Evolutionary conservation across 495 filamentous ascomycete species (phyloP), one percentile per base, ranked within the genome.

Genomic region (Bryoglossum gracile): DNA sequence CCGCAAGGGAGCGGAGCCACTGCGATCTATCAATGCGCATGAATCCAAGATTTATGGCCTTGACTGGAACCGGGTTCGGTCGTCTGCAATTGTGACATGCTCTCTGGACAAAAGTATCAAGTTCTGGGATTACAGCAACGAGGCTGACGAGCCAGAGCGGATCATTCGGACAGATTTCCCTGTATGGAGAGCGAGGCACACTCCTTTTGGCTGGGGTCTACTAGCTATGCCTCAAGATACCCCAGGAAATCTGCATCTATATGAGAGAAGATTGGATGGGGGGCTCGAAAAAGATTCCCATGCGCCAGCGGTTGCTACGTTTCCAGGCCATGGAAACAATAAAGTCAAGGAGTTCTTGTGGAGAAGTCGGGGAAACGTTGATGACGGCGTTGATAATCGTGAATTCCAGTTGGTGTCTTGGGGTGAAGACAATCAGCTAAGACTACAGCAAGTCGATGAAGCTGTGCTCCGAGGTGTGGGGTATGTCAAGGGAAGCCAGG

Each of bases 1-100:
- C 53, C 73, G 91, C 35, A 87, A 83, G 64, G 80, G 89, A 2
- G 86, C 85, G 11, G 74, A 76, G 41, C 89, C 89, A 13, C 65
- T 97, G 24, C 78, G 79, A 26, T 88, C 86, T 30, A 92, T 96
- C 37, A 77, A 81, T 57, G 91, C 91, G 0, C 91, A 97, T 60
- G 80, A 80, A n/a, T 94, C 89, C 9, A 95, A 95, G 62, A 95
- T 97, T 33, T 95, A 95, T 63, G 91, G 91, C 10, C 72, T 97
- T 17, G 91, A 95, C 65, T 97, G 91, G 91, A 89, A 92, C 60
- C 76, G 91, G 52, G 81, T 83, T 0, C 71, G 81, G 28, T 59
- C 80, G 5, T 80, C 78, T 8, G 80, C 78, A 23, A 62, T 97
- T 22, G 77, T 86, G 4, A 97, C 91, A 8, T 95, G 91, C 64